phyloP scores from a whole-genome alignment of 2,329 filamentous ascomycete genomes.

The Trichoderma simmonsii region DNA sequence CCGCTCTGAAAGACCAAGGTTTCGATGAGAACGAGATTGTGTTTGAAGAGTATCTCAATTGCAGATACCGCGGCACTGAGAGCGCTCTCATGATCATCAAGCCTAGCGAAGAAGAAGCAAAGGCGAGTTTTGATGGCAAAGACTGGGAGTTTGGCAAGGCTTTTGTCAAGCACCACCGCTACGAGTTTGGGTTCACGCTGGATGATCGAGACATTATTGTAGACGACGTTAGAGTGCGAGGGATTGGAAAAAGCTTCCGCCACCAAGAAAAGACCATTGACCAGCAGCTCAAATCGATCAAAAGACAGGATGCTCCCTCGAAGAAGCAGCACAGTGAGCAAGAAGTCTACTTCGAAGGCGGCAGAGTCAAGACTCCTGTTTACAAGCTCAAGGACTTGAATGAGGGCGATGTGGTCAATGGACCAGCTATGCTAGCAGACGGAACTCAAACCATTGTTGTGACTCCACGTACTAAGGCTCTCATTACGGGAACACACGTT shows the following conservation, averaged over 20 bases:
- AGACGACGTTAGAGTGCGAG: conserved; percentile 83
- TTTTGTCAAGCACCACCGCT: conserved; percentile 82
- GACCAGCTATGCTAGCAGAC: conserved; percentile 83
- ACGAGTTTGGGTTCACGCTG: conserved; percentile 90
- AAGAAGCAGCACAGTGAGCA: conserved; percentile 63
- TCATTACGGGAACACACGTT: conserved; percentile 82
- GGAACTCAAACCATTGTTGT: conserved; percentile 91
- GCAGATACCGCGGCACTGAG: conserved; percentile 87
- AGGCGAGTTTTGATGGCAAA: conserved; percentile 58
- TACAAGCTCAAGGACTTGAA: conserved; percentile 75
- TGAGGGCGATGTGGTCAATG: conserved; percentile 68
- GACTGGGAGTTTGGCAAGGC: conserved; percentile 81
- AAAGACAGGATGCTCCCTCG: conserved; percentile 53
- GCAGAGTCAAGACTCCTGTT: conserved; percentile 72
- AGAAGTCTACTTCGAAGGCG: conserved; percentile 81
- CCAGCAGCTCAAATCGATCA: conserved; percentile 71
- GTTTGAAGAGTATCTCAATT: conserved; percentile 91
- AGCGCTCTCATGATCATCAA: conserved; percentile 87
- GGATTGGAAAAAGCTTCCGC: conserved; percentile 84
- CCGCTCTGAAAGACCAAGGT: conserved; percentile 70
- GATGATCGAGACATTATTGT: conserved; percentile 82
- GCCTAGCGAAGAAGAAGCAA: conserved; percentile 60
- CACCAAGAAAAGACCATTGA: conserved; percentile 79
- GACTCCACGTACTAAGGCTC: conserved; percentile 70
- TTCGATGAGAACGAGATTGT: conserved; percentile 71